Evolutionary conservation across 768 basidiomycete species (phyloP), one percentile per base, ranked within the genome.

Genomic region (Rhodosporidiobolus sp.): DNA sequence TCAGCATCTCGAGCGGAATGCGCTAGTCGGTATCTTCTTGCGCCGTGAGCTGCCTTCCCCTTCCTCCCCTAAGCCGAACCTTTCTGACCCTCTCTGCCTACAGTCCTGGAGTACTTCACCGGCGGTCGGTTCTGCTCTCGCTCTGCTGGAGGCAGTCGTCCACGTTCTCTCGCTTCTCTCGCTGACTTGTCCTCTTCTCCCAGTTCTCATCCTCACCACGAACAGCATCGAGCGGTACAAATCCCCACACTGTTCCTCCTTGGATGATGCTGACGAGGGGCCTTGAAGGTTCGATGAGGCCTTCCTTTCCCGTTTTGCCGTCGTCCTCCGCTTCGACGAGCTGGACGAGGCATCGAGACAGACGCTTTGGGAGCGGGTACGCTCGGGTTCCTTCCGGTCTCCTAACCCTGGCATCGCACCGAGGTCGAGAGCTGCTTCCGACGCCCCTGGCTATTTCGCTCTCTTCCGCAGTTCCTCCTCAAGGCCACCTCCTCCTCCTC

Each of bases 201-300:
- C 63, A 65, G 63, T 73, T 24, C 55, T 75, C 26, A 46, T 75
- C 19, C 61, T 75, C 30, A 75, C 74, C 24, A 75, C 74, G 14
- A 75, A 75, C 54, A 38, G 61, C 26, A 65, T 71, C 22, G 30
- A 63, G 20, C 12, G 35, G 46, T 75, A 35, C 43, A 70, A 6
- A 32, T 4, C 30, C 55, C 16, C 58, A 54, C 52, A 30, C 58
- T 38, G 49, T n/a, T 20, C 54, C 45, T 14, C 8, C 49, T 59
- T 50, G 26, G 34, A 38, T 53, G 8, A 26, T 26, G 14, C 57
- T n/a, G 58, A 28, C 24, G 38, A 9, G 48, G 28, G 32, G 30
- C 34, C 30, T 12, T 26, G 28, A 30, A 65, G 53, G 3, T 75
- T 75, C 59, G 74, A 75, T 58, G 65, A 66, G 22, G 74, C 74